These are phyloP conservation scores for Spathaspora passalidarum DNA, from an alignment of 805 yeast genomes.

Conservation along the genomic window DNA sequence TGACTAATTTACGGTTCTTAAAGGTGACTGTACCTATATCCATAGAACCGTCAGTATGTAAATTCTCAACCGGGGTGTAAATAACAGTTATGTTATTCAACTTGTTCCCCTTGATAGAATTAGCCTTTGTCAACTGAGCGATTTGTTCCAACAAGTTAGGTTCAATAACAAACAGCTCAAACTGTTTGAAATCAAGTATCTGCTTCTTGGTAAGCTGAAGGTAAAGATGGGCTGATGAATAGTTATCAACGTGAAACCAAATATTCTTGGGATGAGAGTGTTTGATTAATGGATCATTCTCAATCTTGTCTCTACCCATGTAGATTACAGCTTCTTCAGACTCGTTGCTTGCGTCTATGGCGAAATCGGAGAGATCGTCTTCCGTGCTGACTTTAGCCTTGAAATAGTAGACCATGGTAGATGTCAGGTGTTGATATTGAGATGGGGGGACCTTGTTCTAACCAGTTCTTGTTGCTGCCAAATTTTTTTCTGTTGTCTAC, in stretches of 20 bases:
- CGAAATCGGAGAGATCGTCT: conserved; percentile 16
- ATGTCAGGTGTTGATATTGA: background rate
- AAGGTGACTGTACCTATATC: conserved; percentile 78
- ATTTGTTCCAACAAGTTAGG: conserved; percentile 45
- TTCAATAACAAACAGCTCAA: conserved; percentile 41
- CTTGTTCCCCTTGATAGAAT: conserved; percentile 75
- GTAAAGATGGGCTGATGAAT: conserved; percentile 77
- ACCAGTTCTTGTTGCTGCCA: background rate
- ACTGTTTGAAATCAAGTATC: conserved; percentile 34
- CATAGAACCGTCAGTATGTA: conserved; percentile 67
- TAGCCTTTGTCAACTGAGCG: conserved; percentile 73
- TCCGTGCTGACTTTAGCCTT: conserved; percentile 16
- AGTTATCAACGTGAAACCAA: conserved; percentile 81
- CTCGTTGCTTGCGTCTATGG: conserved; percentile 10
- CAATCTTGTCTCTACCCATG: conserved; percentile 74
- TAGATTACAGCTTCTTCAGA: conserved; percentile 38
- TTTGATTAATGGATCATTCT: conserved; percentile 53
- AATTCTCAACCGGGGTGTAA: conserved; percentile 71
- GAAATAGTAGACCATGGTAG: conserved; percentile 31
- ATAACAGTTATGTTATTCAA: conserved; percentile 62
- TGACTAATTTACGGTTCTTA: conserved; percentile 54
- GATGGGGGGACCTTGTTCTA: background rate
- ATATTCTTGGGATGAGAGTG: conserved; percentile 63
- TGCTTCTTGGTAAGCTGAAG: conserved; percentile 48
- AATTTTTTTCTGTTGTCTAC: background rate